These are phyloP conservation scores for Pisolithus sp. DNA, from an alignment of 768 basidiomycete genomes.

Conservation along the genomic window DNA sequence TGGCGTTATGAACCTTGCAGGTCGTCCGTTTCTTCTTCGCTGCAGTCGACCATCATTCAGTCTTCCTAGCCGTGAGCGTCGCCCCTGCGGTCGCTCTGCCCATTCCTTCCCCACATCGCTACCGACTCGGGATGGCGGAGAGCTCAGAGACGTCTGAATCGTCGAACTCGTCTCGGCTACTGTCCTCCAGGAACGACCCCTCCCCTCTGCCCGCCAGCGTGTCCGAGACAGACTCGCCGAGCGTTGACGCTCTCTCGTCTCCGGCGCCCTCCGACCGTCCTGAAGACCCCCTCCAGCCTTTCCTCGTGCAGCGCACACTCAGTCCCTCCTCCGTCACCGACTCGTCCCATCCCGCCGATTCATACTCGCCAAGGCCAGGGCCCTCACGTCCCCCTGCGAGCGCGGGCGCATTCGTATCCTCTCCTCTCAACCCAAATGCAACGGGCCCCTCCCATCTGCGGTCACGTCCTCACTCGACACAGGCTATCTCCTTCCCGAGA, in stretches of 20 bases:
- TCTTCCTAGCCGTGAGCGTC: too few species aligned
- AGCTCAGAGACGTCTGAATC: background rate
- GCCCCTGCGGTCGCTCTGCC: too few species aligned
- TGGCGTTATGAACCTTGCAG: too few species aligned
- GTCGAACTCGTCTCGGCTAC: background rate
- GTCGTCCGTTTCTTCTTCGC: too few species aligned
- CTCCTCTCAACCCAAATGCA: constrained; percentile 16
- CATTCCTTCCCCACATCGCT: background rate
- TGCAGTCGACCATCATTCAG: too few species aligned
- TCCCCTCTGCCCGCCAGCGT: background rate
- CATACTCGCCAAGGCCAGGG: constrained; percentile 6
- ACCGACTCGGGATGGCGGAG: background rate
- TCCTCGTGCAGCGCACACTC: constrained; percentile 10
- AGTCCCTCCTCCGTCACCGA: constrained; percentile 22
- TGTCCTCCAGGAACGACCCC: background rate
- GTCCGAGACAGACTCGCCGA: background rate
- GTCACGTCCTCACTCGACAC: constrained; percentile 35
- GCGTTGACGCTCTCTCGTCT: background rate
- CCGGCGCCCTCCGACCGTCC: background rate
- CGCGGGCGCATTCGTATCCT: constrained; percentile 37
- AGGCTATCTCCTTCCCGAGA: constrained; percentile 37
- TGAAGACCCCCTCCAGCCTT: background rate
- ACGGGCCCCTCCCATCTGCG: constrained; percentile 17
- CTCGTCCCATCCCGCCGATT: constrained; percentile 21
- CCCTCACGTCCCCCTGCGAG: constrained; percentile 24